phyloP scores from a whole-genome alignment of 116 monocot species.

The Dioscorea cayenensis region DNA sequence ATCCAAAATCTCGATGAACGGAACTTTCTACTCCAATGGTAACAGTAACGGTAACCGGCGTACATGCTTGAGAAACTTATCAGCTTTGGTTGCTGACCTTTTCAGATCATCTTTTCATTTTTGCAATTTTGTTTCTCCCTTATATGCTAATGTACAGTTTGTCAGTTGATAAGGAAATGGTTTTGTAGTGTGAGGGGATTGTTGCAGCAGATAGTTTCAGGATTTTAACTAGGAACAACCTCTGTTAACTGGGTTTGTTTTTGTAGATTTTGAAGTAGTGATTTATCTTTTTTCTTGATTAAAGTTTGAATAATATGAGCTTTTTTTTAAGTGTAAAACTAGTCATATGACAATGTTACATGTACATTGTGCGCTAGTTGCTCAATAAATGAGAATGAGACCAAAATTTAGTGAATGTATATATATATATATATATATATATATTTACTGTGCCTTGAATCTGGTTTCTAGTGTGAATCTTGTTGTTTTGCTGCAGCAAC shows the following conservation, averaged over 20 bases:
- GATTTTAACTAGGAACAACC: background rate
- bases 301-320: too few species aligned
- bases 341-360: too few species aligned
- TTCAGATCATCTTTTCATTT: background rate
- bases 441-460: too few species aligned
- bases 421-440: too few species aligned
- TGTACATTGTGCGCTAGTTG: too few species aligned
- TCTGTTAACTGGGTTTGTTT: background rate
- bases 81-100: background rate
- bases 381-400: too few species aligned
- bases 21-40: background rate
- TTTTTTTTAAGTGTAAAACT: too few species aligned
- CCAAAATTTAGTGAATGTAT: too few species aligned
- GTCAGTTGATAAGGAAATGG: background rate
- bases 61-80: constrained; percentile 16
- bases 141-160: background rate
- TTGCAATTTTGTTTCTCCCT: background rate
- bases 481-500: too few species aligned
- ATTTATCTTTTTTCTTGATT: too few species aligned
- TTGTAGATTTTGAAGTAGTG: too few species aligned
- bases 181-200: background rate
- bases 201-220: background rate
- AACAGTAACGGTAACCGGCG: constrained; percentile 10
- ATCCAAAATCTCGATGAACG: background rate
- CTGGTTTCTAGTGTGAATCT: too few species aligned